These are phyloP conservation scores for Xerocomellus chrysenteron DNA, from an alignment of 768 basidiomycete genomes.

Conservation along the genomic window DNA sequence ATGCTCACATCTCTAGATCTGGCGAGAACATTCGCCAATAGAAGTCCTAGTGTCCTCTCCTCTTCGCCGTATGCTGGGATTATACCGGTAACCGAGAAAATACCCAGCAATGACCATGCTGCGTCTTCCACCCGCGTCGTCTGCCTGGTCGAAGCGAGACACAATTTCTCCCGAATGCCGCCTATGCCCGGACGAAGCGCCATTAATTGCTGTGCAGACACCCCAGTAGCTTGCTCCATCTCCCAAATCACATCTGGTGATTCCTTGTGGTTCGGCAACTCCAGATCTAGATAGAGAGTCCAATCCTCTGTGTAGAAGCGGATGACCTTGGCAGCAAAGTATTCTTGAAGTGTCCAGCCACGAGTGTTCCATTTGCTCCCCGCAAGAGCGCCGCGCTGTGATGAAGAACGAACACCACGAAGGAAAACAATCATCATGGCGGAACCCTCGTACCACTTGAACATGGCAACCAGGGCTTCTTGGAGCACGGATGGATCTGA, in stretches of 20 bases:
- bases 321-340: not conserved
- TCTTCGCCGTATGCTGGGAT: not conserved
- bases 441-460: not conserved
- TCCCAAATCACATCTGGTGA: too few relatives aligned
- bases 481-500: not conserved
- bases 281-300: too few relatives aligned
- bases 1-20: not conserved
- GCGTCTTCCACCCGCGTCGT: not conserved
- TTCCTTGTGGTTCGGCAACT: too few relatives aligned
- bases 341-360: not conserved
- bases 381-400: not conserved
- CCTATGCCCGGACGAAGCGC: not conserved
- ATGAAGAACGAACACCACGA: not conserved
- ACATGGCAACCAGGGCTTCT: not conserved
- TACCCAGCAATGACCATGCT: not conserved
- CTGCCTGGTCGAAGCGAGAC: not conserved
- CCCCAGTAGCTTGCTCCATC: not conserved
- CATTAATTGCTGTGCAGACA: not conserved
- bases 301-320: too few relatives aligned
- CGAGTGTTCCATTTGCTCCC: not conserved
- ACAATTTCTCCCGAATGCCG: not conserved
- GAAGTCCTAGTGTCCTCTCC: not conserved
- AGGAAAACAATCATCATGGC: not conserved
- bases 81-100: not conserved
- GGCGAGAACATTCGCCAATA: not conserved